phyloP scores from a whole-genome alignment of 208 protist genomes.

The Leishmania lainsoni region DNA sequence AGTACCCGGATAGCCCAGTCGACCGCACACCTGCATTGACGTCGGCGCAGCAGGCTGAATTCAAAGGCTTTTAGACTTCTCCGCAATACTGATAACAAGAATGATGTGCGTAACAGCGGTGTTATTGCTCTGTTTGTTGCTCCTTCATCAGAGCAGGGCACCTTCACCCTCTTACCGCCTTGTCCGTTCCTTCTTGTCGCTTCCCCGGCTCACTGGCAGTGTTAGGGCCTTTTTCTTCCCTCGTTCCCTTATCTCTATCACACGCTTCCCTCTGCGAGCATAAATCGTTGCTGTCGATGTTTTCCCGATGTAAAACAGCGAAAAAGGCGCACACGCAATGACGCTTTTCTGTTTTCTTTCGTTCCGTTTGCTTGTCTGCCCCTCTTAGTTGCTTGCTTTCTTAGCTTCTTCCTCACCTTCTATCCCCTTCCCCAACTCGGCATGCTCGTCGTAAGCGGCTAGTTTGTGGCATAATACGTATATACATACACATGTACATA shows the following conservation, averaged over 20 bases:
- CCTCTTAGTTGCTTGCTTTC: background rate
- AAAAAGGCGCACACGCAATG: background rate
- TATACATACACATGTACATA: background rate
- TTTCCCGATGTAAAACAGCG: background rate
- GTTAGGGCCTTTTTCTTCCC: background rate
- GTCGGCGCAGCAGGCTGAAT: conserved; percentile 83
- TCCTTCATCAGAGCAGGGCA: background rate
- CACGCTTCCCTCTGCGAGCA: background rate
- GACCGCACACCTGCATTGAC: conserved; percentile 62
- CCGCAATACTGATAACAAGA: background rate
- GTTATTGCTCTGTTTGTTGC: background rate
- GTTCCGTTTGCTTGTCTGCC: background rate
- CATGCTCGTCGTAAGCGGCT: too few species aligned
- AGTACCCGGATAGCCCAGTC: conserved; percentile 82
- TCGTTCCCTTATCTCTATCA: background rate
- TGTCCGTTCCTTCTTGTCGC: background rate
- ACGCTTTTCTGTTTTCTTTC: background rate
- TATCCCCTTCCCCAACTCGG: background rate
- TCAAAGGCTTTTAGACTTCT: conserved; percentile 81
- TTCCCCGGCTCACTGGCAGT: background rate
- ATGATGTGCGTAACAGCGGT: background rate
- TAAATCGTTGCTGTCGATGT: background rate
- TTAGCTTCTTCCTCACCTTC: background rate
- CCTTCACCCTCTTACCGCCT: background rate
- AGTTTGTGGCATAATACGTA: background rate